These are phyloP conservation scores for Amanita pallidorosea DNA, from an alignment of 768 basidiomycete species.

Conservation along the genomic window DNA sequence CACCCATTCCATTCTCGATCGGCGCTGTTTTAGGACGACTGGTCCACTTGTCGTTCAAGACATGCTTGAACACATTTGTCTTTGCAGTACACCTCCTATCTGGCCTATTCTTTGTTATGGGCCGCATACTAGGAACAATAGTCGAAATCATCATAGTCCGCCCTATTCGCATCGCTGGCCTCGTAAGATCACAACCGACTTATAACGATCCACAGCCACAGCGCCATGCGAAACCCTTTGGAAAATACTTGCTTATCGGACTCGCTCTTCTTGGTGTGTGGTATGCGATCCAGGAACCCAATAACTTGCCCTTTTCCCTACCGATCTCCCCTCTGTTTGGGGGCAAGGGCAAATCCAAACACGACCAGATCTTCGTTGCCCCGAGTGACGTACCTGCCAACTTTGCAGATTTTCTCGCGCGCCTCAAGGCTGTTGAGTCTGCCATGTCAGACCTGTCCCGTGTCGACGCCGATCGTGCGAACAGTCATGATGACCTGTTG, in stretches of 20 bases:
- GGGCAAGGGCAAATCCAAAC: conserved; percentile 7
- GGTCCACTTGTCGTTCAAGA: conserved; percentile 20
- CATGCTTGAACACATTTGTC: conserved; percentile 13
- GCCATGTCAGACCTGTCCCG: conserved; percentile 49
- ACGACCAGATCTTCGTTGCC: conserved; percentile 30
- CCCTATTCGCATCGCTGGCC: conserved; percentile 19
- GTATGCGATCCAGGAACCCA: conserved; percentile 29
- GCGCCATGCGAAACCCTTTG: background rate
- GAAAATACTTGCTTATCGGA: conserved; percentile 32
- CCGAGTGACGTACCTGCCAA: conserved; percentile 55
- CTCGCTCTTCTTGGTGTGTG: conserved; percentile 33
- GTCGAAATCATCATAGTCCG: conserved; percentile 37
- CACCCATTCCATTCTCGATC: conserved; percentile 24
- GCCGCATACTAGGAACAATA: conserved; percentile 36
- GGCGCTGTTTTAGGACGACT: conserved; percentile 33
- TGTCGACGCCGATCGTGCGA: conserved; percentile 46
- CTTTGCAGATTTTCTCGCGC: conserved; percentile 51
- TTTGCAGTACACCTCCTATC: conserved; percentile 21
- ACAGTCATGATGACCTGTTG: conserved; percentile 38
- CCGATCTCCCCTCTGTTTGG: conserved; percentile 12
- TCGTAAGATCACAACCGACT: background rate
- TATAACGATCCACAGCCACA: background rate
- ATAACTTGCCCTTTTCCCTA: conserved; percentile 21
- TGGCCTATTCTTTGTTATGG: conserved; percentile 28
- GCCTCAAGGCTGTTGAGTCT: conserved; percentile 53